Conservation (phyloP, 768 basidiomycete species). For the Suillus plorans region DNA sequence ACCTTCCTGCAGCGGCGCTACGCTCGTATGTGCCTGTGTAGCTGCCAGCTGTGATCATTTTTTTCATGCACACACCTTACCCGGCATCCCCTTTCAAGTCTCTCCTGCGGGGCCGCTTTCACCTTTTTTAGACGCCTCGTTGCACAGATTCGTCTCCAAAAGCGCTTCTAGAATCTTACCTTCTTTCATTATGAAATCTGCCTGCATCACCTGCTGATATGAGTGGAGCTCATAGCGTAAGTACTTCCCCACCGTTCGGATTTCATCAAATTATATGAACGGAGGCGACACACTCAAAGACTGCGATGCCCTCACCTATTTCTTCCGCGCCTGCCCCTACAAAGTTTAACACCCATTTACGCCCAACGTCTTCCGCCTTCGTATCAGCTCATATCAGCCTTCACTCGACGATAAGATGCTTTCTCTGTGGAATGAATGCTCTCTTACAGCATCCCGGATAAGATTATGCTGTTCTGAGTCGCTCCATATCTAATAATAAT, state of each 20-base stretch:
- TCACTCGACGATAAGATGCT: background rate
- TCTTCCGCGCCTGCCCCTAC: constrained; percentile 2
- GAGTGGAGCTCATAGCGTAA: constrained; percentile 17
- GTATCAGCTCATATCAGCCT: background rate
- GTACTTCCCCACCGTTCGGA: constrained; percentile 9
- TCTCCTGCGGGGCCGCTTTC: constrained; percentile 14
- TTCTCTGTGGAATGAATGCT: background rate
- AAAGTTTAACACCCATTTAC: background rate
- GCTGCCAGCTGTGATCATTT: background rate
- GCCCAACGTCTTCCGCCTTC: background rate
- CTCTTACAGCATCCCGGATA: background rate
- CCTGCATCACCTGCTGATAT: constrained; percentile 21
- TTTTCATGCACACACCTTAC: constrained; percentile 4
- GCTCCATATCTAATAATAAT: background rate
- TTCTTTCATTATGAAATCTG: constrained; percentile 12
- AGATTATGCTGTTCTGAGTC: background rate
- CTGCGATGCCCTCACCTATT: constrained; percentile 4
- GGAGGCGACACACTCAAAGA: constrained; percentile 6
- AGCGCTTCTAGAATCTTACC: background rate
- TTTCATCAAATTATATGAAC: constrained; percentile 7
- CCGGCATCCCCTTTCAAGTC: constrained; percentile 12
- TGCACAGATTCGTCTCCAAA: constrained; percentile 4
- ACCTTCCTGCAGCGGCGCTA: background rate
- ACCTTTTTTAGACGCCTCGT: constrained; percentile 19
- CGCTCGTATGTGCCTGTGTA: background rate